These are phyloP conservation scores for Salinomyces thailandicus DNA, from an alignment of 2,329 filamentous ascomycete species.

Conservation along the genomic window DNA sequence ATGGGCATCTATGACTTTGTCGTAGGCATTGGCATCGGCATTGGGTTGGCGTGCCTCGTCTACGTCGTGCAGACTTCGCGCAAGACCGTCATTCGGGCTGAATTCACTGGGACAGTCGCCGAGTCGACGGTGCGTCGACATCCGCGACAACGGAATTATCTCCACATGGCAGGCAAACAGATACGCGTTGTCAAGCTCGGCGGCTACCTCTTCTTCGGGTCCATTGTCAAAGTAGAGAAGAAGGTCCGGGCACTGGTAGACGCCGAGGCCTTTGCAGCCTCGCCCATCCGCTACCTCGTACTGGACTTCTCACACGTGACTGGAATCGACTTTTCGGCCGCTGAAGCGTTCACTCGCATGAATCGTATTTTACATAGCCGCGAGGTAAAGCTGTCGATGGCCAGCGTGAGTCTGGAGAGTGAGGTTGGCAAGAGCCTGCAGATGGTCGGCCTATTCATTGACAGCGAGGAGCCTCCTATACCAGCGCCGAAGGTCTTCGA, in stretches of 20 bases:
- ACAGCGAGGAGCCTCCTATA: slow-evolving; percentile 52
- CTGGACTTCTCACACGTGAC: slow-evolving; percentile 83
- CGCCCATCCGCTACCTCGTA: slow-evolving; percentile 80
- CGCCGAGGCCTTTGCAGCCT: slow-evolving; percentile 64
- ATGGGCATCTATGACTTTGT: slow-evolving; percentile 99
- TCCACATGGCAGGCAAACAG: slow-evolving; percentile 75
- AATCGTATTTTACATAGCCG: slow-evolving; percentile 71
- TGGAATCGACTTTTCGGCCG: slow-evolving; percentile 90
- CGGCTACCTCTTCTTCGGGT: slow-evolving; percentile 42
- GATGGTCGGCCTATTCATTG: slow-evolving; percentile 71
- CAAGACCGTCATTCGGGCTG: slow-evolving; percentile 77
- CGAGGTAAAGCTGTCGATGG: slow-evolving; percentile 70
- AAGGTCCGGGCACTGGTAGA: slow-evolving; percentile 73
- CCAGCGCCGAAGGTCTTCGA: slow-evolving; percentile 58
- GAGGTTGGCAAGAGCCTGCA: slow-evolving; percentile 68
- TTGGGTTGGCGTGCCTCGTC: slow-evolving; percentile 80
- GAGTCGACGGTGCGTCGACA: slow-evolving; percentile 89
- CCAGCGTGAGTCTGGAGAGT: slow-evolving; percentile 65
- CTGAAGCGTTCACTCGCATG: slow-evolving; percentile 88
- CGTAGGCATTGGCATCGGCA: slow-evolving; percentile 81
- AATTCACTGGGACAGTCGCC: slow-evolving; percentile 81
- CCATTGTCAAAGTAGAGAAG: slow-evolving; percentile 88
- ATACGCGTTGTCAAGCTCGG: slow-evolving; percentile 85
- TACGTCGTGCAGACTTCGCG: slow-evolving; percentile 86
- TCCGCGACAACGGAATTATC: slow-evolving; percentile 75